Conservation (phyloP, 768 basidiomycete species). For the Lactarius deliciosus region DNA sequence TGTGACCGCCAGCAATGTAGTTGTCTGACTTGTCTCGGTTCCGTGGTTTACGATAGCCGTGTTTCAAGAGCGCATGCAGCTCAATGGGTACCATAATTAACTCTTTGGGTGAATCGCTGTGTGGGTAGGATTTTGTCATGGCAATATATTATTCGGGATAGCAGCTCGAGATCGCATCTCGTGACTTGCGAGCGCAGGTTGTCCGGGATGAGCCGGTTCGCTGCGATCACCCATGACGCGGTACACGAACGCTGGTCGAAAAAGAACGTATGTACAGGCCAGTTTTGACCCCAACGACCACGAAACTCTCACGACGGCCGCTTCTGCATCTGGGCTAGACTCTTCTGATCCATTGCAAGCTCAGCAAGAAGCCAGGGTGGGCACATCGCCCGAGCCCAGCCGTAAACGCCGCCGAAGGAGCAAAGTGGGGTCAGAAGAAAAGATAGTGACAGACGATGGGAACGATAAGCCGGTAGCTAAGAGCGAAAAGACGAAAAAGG, state of each 20-base stretch:
- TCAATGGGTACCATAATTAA: neutral
- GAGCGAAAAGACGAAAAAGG: constrained; percentile 36
- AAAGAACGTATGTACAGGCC: constrained; percentile 69
- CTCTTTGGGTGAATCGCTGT: neutral
- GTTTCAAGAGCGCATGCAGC: neutral
- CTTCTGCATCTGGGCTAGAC: constrained; percentile 18
- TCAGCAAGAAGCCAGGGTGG: constrained; percentile 19
- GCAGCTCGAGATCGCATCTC: neutral
- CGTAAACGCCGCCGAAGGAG: constrained; percentile 54
- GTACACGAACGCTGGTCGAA: constrained; percentile 70
- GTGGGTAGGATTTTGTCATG: too few relatives aligned
- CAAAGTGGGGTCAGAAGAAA: constrained; percentile 41
- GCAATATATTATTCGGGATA: too few relatives aligned
- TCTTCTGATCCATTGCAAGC: constrained; percentile 8
- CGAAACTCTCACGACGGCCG: constrained; percentile 25
- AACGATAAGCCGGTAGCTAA: constrained; percentile 31
- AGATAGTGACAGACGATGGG: constrained; percentile 18
- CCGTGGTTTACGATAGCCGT: neutral
- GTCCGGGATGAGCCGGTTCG: neutral
- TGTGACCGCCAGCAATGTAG: neutral
- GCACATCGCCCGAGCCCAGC: constrained; percentile 52
- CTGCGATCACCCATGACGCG: constrained; percentile 56
- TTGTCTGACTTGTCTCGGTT: neutral
- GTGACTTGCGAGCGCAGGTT: neutral
- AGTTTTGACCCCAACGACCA: constrained; percentile 43